These are phyloP conservation scores for Lachancea waltii DNA, from an alignment of 805 yeast species.

Conservation along the genomic window DNA sequence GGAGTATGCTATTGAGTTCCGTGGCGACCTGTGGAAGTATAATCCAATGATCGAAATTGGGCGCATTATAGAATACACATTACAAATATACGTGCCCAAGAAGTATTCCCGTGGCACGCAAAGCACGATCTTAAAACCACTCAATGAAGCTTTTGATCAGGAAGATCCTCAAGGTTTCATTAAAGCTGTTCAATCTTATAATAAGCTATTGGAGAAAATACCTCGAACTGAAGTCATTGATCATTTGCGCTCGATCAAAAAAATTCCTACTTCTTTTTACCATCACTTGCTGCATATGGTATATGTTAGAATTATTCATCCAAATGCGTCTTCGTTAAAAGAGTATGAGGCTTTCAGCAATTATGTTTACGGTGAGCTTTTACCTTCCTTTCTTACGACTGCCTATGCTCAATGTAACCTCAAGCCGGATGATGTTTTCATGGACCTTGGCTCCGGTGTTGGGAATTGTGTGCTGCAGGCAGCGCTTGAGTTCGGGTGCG, in stretches of 20 bases:
- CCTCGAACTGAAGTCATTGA: constrained; percentile 30
- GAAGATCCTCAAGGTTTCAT: constrained; percentile 29
- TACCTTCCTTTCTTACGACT: constrained; percentile 68
- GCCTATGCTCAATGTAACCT: constrained; percentile 58
- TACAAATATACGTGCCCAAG: constrained; percentile 21
- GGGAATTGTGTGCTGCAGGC: constrained; percentile 90
- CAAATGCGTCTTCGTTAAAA: constrained; percentile 55
- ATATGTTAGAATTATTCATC: constrained; percentile 74
- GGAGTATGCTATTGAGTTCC: constrained; percentile 23
- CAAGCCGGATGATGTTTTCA: constrained; percentile 49
- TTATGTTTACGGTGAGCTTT: constrained; percentile 83
- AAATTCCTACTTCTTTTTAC: constrained; percentile 39
- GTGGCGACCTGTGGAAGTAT: constrained; percentile 12
- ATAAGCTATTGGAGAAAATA: constrained; percentile 34
- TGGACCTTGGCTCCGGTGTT: constrained; percentile 91
- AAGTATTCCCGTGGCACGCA: constrained; percentile 10
- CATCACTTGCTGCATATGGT: constrained; percentile 69
- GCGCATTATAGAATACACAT: constrained; percentile 25
- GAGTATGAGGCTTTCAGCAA: constrained; percentile 82
- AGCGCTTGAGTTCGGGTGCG: constrained; percentile 76
- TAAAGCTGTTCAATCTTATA: constrained; percentile 38
- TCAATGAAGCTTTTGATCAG: constrained; percentile 24
- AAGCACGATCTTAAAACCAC: constrained; percentile 13
- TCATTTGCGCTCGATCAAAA: constrained; percentile 28
- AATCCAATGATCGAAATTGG: constrained; percentile 33